Evolutionary conservation across 257 asterid genomes (phyloP), one percentile per base, ranked within the genome.

Genomic region (Coffea eugenioides): DNA sequence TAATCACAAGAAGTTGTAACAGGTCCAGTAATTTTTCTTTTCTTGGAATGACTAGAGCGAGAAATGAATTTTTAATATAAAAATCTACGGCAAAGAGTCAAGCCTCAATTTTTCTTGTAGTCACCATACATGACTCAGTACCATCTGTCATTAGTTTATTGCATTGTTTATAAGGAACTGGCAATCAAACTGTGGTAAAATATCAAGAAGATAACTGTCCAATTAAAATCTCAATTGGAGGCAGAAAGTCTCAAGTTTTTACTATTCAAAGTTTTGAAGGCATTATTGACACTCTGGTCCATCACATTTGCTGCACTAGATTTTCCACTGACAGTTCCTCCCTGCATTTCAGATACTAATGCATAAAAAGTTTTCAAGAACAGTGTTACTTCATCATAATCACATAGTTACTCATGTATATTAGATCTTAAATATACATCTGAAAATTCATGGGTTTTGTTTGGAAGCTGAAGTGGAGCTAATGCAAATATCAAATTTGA

Each of bases 241-340:
- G 75, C 49, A 43, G 13, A 48, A 0, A 34, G 39, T 62, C 59
- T 39, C 49, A 39, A 39, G 51, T 25, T 57, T 43, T 48, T 67
- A 91, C 99, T 97, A 89, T 93, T 93, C 20, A 83, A 74, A 76
- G 83, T 51, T 72, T 90, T 90, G 78, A 83, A 90, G 52, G 88
- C 87, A 83, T 74, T 81, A 80, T 73, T 83, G 84, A 84, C 90
- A 71, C 78, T 82, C 99, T 98, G 93, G 69, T 93, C 98, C 96
- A 91, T 90, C 80, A 75, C 89, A 88, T 86, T 83, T 52, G 59
- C 59, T 77, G 87, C 78, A 79, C 85, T 86, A 82, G 83, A 72
- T 79, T 82, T 82, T 66, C 85, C 84, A 39, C 43, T 39, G 43
- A 39, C 43, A 39, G 4, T 39, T 86, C 89, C 81, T 21, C 84